Evolutionary conservation across 257 asterid species (phyloP), one percentile per base, ranked within the genome.

Genomic region (Ballota nigra): DNA sequence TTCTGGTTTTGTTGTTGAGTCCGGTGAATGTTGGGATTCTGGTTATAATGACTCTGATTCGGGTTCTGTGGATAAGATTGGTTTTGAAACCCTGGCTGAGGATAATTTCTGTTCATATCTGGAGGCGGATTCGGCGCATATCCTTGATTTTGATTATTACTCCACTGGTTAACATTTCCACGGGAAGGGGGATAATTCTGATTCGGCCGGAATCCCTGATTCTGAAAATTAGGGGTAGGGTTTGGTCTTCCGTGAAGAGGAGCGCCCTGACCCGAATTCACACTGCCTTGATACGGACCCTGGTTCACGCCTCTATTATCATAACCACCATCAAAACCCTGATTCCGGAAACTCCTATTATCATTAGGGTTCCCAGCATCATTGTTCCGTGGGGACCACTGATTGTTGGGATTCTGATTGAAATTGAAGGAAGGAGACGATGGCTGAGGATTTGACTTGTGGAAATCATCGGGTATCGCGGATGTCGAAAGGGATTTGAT

Each of bases 1-100:
- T 66, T 77, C 58, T 41, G 74, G 31, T 28, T 66, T n/a, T n/a
- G n/a, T n/a, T n/a, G n/a, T n/a, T n/a, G n/a, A n/a, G n/a, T n/a
- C n/a, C n/a, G n/a, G n/a, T n/a, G n/a, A n/a, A n/a, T n/a, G 51
- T 71, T 72, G 8, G n/a, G 53, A 29, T 57, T 78, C 68, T 68
- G 88, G 49, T 78, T 69, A 61, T 69, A 57, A 7, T 59, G 59
- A 67, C 63, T 63, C 11, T 18, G 78, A 38, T 58, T 55, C 6
- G 68, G 61, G 70, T 59, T 82, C n/a, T 75, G 88, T 3, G 69
- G 70, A 76, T 58, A 71, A 23, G 66, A 73, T 68, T 76, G 88
- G 60, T 77, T 79, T 81, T 77, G 89, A 71, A 72, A 78, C 40
- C 85, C 93, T 51, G 81, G 81, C 47, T 72, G 90, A 3, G 86